Conservation (phyloP, 139 green algal species). For the Closterium sp. region DNA sequence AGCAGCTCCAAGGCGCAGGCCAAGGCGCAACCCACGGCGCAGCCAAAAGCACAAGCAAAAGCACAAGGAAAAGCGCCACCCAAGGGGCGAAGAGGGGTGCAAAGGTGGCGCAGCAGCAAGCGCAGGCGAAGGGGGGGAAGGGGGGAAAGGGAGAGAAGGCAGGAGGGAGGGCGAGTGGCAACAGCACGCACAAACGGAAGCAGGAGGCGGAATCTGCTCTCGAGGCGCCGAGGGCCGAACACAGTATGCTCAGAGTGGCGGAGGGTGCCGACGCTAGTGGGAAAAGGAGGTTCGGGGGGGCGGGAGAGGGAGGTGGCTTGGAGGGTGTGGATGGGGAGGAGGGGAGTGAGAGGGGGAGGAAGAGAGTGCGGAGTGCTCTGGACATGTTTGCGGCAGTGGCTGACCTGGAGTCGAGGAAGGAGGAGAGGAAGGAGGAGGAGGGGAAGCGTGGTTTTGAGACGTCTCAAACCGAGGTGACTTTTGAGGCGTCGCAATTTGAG, state of each 20-base stretch:
- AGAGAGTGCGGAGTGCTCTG: not conserved
- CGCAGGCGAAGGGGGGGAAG: not conserved
- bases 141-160: not conserved
- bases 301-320: not conserved
- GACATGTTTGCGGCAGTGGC: not conserved
- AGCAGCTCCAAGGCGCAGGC: not conserved
- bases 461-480: no score
- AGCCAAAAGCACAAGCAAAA: not conserved
- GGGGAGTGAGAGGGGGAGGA: no score
- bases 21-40: not conserved
- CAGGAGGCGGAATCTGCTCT: no score
- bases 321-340: not conserved
- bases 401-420: not conserved
- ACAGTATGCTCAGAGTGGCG: no score
- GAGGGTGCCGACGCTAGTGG: not conserved
- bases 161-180: no score
- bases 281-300: not conserved
- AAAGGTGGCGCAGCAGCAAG: not conserved
- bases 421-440: not conserved
- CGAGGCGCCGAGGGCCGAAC: no score
- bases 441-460: no score
- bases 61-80: not conserved
- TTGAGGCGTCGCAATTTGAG: no score
- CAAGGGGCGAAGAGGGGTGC: not conserved
- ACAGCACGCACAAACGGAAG: no score